Conservation (phyloP, 1,284 basidiomycete species). For the Baeospora myosura region DNA sequence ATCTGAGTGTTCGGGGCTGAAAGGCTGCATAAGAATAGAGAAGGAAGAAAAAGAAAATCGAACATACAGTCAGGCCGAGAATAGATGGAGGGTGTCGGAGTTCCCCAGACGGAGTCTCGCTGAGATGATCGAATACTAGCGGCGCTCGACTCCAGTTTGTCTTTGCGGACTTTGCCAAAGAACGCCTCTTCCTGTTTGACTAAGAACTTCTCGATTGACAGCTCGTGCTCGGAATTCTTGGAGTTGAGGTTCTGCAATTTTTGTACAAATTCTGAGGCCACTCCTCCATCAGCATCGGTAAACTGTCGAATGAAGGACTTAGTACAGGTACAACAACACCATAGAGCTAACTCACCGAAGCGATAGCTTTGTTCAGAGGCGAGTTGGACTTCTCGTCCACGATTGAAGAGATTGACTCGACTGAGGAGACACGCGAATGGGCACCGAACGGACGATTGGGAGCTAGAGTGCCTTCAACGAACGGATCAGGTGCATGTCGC, state of each 20-base stretch:
- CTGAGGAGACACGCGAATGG: constrained; percentile 75
- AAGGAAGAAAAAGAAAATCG: not conserved
- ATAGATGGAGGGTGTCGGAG: constrained; percentile 61
- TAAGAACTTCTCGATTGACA: constrained; percentile 87
- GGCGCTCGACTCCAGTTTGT: constrained; percentile 69
- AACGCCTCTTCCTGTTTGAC: constrained; percentile 88
- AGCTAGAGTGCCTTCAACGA: constrained; percentile 52
- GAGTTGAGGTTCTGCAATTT: constrained; percentile 73
- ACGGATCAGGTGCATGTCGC: constrained; percentile 73
- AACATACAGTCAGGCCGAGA: constrained; percentile 71
- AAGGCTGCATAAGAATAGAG: constrained; percentile 11
- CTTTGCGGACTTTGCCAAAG: constrained; percentile 83
- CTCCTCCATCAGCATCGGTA: constrained; percentile 87
- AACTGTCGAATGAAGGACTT: constrained; percentile 43
- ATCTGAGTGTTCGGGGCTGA: constrained; percentile 52
- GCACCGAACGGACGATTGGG: constrained; percentile 71
- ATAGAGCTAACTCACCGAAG: constrained; percentile 47
- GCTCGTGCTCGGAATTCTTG: constrained; percentile 83
- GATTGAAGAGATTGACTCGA: constrained; percentile 83
- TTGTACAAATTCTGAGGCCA: constrained; percentile 82
- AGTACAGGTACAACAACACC: not conserved
- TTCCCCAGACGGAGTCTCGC: constrained; percentile 77
- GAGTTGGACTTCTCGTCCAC: constrained; percentile 86
- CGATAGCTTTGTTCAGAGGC: constrained; percentile 87
- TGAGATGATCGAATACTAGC: constrained; percentile 72